Percentiles rank a stretch among this genome's conserved stretches.
phyloP scores from a whole-genome alignment of 768 basidiomycete species.

The Pseudohyphozyma bogoriensis region DNA sequence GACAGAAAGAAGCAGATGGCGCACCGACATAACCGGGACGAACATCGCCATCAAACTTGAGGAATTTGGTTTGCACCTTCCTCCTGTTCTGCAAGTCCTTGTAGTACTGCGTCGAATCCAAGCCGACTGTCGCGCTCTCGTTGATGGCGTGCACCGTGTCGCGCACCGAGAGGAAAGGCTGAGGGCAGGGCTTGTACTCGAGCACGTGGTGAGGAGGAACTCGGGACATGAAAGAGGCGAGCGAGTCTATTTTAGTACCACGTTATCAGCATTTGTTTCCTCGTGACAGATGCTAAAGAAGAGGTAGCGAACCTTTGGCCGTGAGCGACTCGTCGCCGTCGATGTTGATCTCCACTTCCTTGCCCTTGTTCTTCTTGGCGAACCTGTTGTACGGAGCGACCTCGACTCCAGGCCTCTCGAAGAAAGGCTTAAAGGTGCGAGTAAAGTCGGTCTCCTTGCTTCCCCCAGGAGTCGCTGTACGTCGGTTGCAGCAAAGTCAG shows the following conservation, averaged over 20 bases:
- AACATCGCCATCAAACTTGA: conserved; percentile 72
- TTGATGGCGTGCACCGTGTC: conserved; percentile 54
- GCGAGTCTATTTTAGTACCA: background rate
- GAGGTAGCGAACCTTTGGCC: conserved; percentile 6
- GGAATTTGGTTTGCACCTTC: conserved; percentile 61
- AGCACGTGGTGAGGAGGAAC: conserved; percentile 22
- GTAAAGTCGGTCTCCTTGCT: conserved; percentile 51
- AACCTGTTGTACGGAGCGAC: conserved; percentile 70
- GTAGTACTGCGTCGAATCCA: conserved; percentile 58
- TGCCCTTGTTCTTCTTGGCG: conserved; percentile 16
- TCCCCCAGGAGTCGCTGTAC: background rate
- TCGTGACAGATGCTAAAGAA: background rate
- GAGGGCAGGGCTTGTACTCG: conserved; percentile 10
- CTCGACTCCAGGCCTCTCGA: conserved; percentile 42
- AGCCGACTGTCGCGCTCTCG: conserved; percentile 62
- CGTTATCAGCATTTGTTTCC: too few species aligned
- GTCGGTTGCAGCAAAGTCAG: conserved; percentile 3
- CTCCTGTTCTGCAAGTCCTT: conserved; percentile 48
- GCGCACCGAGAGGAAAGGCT: conserved; percentile 39
- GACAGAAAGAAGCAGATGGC: background rate
- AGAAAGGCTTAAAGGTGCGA: conserved; percentile 66
- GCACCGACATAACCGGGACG: conserved; percentile 83
- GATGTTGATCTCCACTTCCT: background rate
- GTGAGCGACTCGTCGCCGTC: conserved; percentile 7
- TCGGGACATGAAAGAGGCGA: conserved; percentile 16